Conservation (phyloP, 352 stramenopile species). For the Ochromonadaceae sp. region DNA sequence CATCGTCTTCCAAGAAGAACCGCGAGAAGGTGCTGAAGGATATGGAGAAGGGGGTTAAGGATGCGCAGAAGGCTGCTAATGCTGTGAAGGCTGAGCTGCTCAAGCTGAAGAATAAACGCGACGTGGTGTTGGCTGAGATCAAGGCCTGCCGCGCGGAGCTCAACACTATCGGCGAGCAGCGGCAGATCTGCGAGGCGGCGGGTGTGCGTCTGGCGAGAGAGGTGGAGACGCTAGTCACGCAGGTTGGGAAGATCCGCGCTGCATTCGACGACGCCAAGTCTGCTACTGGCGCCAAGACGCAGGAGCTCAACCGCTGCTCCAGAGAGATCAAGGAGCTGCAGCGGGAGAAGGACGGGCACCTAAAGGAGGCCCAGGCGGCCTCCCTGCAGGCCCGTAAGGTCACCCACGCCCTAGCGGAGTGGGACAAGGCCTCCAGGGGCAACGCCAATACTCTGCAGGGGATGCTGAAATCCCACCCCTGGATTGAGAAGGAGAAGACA, state of each 20-base stretch:
- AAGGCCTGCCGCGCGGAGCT: background rate
- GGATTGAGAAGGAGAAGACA: constrained; percentile 90
- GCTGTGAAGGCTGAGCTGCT: constrained; percentile 19
- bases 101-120: background rate
- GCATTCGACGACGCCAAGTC: constrained; percentile 45
- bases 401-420: constrained; percentile 43
- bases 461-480: constrained; percentile 80
- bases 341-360: constrained; percentile 6
- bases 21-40: constrained; percentile 44
- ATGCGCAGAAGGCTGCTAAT: constrained; percentile 25
- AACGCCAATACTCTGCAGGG: constrained; percentile 66
- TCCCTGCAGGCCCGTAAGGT: constrained; percentile 5
- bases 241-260: constrained; percentile 41
- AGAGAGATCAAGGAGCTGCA: constrained; percentile 20
- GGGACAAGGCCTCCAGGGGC: constrained; percentile 72
- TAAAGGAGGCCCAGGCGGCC: background rate
- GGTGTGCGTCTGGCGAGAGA: constrained; percentile 23
- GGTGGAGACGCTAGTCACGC: constrained; percentile 20
- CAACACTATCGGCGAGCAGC: background rate
- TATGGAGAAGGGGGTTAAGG: constrained; percentile 38
- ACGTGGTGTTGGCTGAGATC: constrained; percentile 13
- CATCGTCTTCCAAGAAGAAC: constrained; percentile 43
- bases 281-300: constrained; percentile 3
- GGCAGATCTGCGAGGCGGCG: background rate
- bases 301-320: constrained; percentile 6